Evolutionary conservation across 208 protist species (phyloP).

Genomic region (Trypanosomatidae sp.): DNA sequence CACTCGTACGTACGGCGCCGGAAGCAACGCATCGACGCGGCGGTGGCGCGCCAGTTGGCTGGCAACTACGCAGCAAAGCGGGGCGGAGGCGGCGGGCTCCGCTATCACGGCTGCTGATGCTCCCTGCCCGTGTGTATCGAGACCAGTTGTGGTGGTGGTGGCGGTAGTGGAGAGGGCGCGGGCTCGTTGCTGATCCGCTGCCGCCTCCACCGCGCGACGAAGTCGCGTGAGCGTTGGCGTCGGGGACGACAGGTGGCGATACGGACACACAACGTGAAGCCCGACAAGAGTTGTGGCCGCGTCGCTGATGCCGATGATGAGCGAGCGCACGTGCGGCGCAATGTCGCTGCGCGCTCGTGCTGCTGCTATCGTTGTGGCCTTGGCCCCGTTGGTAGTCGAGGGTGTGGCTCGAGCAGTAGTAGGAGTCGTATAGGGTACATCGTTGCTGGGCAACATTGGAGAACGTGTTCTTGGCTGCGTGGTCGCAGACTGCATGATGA

Average conservation of each 20-base stretch:
- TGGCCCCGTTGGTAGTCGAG: not conserved
- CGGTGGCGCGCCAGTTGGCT: slow-evolving; percentile 5
- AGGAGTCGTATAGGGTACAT: not conserved
- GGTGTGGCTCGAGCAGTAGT: not conserved
- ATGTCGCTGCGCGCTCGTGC: not conserved
- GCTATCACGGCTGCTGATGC: not conserved
- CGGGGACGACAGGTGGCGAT: slow-evolving; percentile 23
- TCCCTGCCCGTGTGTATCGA: not conserved
- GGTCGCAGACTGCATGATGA: slow-evolving; percentile 2
- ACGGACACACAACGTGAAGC: slow-evolving; percentile 73
- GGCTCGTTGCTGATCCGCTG: slow-evolving; percentile 7
- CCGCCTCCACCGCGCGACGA: slow-evolving; percentile 14
- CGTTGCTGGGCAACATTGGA: not conserved
- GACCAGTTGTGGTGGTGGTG: not conserved
- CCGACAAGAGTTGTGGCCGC: slow-evolving; percentile 49
- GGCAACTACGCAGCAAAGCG: slow-evolving; percentile 3
- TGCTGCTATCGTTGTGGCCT: not conserved
- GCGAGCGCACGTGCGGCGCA: slow-evolving; percentile 18
- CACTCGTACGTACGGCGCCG: slow-evolving; percentile 12
- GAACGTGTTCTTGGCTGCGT: not conserved
- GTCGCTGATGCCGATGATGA: slow-evolving; percentile 64
- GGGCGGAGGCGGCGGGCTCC: not conserved
- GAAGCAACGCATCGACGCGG: slow-evolving; percentile 14
- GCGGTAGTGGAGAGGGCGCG: not conserved
- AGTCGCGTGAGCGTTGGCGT: slow-evolving; percentile 8